A percentile compares a stretch with the other conserved stretches of the same genome.
phyloP scores from a whole-genome alignment of 148 eudicot genomes.

The Gaultheria prostrata region DNA sequence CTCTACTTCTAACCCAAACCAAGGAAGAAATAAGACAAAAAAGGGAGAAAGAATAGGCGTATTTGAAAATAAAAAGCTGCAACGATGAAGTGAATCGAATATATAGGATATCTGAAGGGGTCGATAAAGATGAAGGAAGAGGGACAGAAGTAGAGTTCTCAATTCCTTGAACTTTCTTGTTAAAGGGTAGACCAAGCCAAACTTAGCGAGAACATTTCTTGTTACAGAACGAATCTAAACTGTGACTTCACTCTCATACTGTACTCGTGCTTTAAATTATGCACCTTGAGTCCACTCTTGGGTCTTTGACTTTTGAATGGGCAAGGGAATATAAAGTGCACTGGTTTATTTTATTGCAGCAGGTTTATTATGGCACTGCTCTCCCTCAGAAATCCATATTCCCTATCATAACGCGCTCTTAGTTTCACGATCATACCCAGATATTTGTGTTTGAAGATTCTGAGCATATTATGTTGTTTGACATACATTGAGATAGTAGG shows the following conservation, averaged over 20 bases:
- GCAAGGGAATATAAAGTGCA: background rate
- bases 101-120: background rate
- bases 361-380: background rate
- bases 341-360: background rate
- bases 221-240: constrained; percentile 5
- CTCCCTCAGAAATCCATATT: background rate
- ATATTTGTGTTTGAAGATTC: background rate
- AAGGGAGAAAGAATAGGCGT: background rate
- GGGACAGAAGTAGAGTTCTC: background rate
- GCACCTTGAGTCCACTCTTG: background rate
- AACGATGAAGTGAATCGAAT: background rate
- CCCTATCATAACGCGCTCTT: background rate
- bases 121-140: background rate
- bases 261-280: constrained; percentile 17
- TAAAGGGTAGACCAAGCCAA: constrained; percentile 26
- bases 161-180: background rate
- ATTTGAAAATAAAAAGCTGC: background rate
- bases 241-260: constrained; percentile 11
- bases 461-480: background rate
- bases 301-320: constrained; percentile 5
- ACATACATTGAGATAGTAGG: background rate
- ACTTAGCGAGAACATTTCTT: constrained; percentile 9
- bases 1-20: background rate
- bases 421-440: background rate
- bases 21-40: background rate